These are phyloP conservation scores for Elaeagnus macrophylla DNA, from an alignment of 306 rosid genomes.

Conservation along the genomic window DNA sequence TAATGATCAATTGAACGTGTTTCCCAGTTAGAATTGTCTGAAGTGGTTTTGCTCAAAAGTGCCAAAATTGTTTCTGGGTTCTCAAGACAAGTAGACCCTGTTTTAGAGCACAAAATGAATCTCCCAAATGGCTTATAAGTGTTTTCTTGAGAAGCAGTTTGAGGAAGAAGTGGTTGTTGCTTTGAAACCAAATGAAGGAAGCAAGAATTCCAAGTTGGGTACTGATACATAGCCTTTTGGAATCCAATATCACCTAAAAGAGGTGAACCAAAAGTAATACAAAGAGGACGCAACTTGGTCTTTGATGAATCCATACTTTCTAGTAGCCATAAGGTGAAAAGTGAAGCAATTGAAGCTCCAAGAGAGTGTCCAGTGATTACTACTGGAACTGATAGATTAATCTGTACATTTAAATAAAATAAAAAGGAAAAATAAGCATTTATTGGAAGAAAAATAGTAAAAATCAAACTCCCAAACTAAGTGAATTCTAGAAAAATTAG, in stretches of 20 bases:
- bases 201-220: conserved; percentile 53
- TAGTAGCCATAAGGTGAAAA: conserved; percentile 52
- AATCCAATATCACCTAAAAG: conserved; percentile 39
- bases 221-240: conserved; percentile 32
- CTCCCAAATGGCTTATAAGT: conserved; percentile 55
- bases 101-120: conserved; percentile 41
- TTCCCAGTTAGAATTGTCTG: neutral
- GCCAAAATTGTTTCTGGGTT: conserved; percentile 27
- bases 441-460: neutral
- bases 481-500: too few relatives aligned
- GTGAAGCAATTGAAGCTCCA: conserved; percentile 70
- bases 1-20: conserved; percentile 23
- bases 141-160: neutral
- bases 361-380: conserved; percentile 49
- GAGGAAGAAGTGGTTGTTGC: conserved; percentile 36
- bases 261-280: conserved; percentile 75
- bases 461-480: too few relatives aligned
- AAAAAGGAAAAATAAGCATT: neutral
- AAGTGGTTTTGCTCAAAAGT: conserved; percentile 18
- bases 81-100: conserved; percentile 39
- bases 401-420: conserved; percentile 14
- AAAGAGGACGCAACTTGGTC: conserved; percentile 35
- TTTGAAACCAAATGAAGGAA: conserved; percentile 51
- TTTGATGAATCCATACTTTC: conserved; percentile 18
- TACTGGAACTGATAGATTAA: conserved; percentile 5